A percentile compares a stretch with the other conserved stretches of the same genome.
Evolutionary conservation across 2,329 filamentous ascomycete species (phyloP).

Genomic region (Apiospora arundinis): DNA sequence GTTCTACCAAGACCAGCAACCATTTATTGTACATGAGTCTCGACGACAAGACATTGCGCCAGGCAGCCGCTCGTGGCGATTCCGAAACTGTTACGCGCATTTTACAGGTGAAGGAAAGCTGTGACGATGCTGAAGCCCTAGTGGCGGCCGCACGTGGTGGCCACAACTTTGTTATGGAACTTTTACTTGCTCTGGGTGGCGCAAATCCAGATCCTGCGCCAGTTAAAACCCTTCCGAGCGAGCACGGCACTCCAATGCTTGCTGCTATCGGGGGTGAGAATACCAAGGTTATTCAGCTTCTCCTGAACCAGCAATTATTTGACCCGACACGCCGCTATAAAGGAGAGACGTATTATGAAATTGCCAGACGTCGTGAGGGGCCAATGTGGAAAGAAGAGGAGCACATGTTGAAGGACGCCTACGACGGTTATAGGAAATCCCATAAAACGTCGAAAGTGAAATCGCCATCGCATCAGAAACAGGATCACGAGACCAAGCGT

Average conservation of each 20-base stretch:
- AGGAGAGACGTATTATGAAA: slow-evolving; percentile 84
- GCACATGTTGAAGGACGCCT: slow-evolving; percentile 77
- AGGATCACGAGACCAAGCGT: slow-evolving; percentile 51
- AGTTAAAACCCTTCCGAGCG: slow-evolving; percentile 63
- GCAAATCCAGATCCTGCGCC: slow-evolving; percentile 73
- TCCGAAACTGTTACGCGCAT: slow-evolving; percentile 67
- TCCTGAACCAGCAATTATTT: slow-evolving; percentile 79
- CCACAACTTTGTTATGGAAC: slow-evolving; percentile 84
- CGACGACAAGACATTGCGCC: slow-evolving; percentile 65
- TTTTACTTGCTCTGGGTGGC: slow-evolving; percentile 72
- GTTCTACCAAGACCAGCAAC: slow-evolving; percentile 70
- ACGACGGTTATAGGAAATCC: slow-evolving; percentile 66
- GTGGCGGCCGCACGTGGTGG: slow-evolving; percentile 92
- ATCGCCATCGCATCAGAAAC: slow-evolving; percentile 53
- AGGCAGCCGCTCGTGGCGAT: slow-evolving; percentile 66
- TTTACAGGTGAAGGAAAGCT: slow-evolving; percentile 64
- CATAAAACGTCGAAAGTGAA: slow-evolving; percentile 58
- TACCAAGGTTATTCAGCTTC: slow-evolving; percentile 80
- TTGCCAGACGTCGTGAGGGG: slow-evolving; percentile 81
- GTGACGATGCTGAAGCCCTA: slow-evolving; percentile 82
- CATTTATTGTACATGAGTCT: slow-evolving; percentile 68
- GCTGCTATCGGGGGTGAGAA: slow-evolving; percentile 92
- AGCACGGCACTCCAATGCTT: slow-evolving; percentile 89
- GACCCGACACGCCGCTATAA: slow-evolving; percentile 81
- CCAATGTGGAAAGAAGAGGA: slow-evolving; percentile 91